phyloP scores from a whole-genome alignment of 768 basidiomycete genomes.

The Amanita inopinata region DNA sequence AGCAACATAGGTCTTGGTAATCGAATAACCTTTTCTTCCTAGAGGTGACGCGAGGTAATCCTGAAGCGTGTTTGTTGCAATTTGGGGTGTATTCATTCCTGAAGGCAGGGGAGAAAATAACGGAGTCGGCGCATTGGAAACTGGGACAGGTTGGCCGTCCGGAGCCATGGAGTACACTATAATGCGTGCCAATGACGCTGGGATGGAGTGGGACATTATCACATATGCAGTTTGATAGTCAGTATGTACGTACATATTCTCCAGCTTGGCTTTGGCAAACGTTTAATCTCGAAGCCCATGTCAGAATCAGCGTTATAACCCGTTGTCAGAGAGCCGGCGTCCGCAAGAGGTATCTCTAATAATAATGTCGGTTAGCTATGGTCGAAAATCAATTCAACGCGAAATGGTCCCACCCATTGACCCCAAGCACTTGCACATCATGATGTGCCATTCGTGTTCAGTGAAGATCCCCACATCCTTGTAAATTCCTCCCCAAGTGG shows the following conservation, averaged over 20 bases:
- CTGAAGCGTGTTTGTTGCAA: conserved; percentile 33
- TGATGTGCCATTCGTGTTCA: conserved; percentile 71
- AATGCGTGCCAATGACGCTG: conserved; percentile 74
- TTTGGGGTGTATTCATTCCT: conserved; percentile 47
- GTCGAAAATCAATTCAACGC: background rate
- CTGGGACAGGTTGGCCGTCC: conserved; percentile 45
- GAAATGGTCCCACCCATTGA: conserved; percentile 54
- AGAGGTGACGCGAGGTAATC: conserved; percentile 56
- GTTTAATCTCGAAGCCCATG: conserved; percentile 63
- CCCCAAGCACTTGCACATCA: conserved; percentile 84
- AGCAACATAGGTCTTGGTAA: conserved; percentile 54
- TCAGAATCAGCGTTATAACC: conserved; percentile 68
- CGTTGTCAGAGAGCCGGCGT: conserved; percentile 65
- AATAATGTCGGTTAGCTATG: conserved; percentile 8
- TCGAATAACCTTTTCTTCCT: conserved; percentile 31
- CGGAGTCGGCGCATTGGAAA: conserved; percentile 64
- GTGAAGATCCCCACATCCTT: conserved; percentile 83
- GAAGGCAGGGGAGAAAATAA: conserved; percentile 61
- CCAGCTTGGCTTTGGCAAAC: conserved; percentile 66
- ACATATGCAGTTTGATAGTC: conserved; percentile 11
- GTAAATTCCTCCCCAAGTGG: conserved; percentile 65
- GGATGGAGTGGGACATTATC: conserved; percentile 6
- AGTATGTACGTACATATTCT: conserved; percentile 46
- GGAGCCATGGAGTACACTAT: conserved; percentile 84
- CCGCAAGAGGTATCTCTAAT: conserved; percentile 62